Percentiles rank a stretch among this genome's conserved stretches.
phyloP scores from a whole-genome alignment of 2,329 filamentous ascomycete species.

The Claviceps monticola region DNA sequence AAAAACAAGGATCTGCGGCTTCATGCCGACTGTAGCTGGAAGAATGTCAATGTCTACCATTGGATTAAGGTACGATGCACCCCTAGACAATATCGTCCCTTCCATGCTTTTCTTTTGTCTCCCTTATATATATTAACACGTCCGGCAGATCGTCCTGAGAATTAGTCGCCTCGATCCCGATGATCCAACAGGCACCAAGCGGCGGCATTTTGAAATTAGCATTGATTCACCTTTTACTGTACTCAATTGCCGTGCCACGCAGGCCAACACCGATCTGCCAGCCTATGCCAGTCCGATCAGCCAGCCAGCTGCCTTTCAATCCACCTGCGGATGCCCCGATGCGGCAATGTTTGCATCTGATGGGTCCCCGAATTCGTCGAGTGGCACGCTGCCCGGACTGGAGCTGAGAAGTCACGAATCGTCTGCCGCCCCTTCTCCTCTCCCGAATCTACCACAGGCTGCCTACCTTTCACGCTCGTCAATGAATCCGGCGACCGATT shows the following conservation, averaged over 20 bases:
- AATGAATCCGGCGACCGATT: slow-evolving; percentile 18
- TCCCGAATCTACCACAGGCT: slow-evolving; percentile 39
- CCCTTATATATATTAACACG: not conserved
- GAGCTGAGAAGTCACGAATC: slow-evolving; percentile 19
- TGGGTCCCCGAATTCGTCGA: slow-evolving; percentile 53
- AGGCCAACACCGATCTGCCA: slow-evolving; percentile 74
- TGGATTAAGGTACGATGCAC: slow-evolving; percentile 71
- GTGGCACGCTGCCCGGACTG: slow-evolving; percentile 29
- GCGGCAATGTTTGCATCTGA: slow-evolving; percentile 37
- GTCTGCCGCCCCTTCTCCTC: slow-evolving; percentile 31
- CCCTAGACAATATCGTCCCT: not conserved
- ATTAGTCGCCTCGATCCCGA: slow-evolving; percentile 71
- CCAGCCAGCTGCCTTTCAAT: slow-evolving; percentile 28
- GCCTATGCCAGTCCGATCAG: slow-evolving; percentile 52
- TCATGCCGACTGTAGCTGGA: slow-evolving; percentile 85
- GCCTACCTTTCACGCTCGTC: slow-evolving; percentile 32
- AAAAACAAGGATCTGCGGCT: slow-evolving; percentile 52
- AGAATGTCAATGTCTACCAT: slow-evolving; percentile 86
- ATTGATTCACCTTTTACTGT: slow-evolving; percentile 94
- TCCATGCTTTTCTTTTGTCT: not conserved
- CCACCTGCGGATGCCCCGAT: slow-evolving; percentile 43
- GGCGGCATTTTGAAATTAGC: slow-evolving; percentile 87
- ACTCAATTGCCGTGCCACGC: slow-evolving; percentile 83
- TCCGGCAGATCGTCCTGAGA: slow-evolving; percentile 68
- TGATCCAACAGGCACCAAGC: slow-evolving; percentile 56